These are phyloP conservation scores for Salvia sclarea DNA, from an alignment of 305 asterid species.

Conservation along the genomic window DNA sequence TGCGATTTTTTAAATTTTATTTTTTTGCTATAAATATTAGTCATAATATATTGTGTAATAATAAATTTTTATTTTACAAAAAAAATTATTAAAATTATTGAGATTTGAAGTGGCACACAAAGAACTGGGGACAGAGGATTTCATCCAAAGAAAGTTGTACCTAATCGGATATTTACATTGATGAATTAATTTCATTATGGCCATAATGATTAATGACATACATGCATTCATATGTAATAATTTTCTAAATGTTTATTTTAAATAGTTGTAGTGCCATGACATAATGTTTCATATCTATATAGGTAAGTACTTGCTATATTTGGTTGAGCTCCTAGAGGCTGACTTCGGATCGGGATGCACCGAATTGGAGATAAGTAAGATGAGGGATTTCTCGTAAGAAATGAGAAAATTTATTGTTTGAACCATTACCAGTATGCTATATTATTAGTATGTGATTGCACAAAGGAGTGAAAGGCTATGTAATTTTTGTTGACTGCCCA, in stretches of 20 bases:
- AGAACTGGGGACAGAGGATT: no score
- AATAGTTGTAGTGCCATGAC: neutral
- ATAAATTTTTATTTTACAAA: no score
- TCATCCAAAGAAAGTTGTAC: no score
- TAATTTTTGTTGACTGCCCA: conserved; percentile 22
- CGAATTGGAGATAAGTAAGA: conserved; percentile 18
- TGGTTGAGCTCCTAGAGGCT: conserved; percentile 30
- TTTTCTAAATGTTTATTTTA: neutral
- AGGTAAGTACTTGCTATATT: conserved; percentile 24
- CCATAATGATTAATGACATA: no score
- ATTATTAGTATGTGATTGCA: conserved; percentile 23
- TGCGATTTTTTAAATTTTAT: no score
- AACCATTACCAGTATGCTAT: conserved; percentile 1
- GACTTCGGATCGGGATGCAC: conserved; percentile 29
- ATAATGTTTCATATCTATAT: neutral
- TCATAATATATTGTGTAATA: no score
- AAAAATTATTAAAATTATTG: no score
- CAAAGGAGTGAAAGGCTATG: conserved; percentile 5
- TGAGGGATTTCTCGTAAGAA: neutral
- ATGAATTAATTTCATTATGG: neutral
- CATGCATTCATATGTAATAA: neutral
- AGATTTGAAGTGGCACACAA: no score
- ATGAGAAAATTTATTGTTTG: conserved; percentile 6
- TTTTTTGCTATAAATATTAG: no score
- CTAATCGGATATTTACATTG: neutral